Conservation (phyloP, 2,329 filamentous ascomycete species). For the Aspergillus sp. region DNA sequence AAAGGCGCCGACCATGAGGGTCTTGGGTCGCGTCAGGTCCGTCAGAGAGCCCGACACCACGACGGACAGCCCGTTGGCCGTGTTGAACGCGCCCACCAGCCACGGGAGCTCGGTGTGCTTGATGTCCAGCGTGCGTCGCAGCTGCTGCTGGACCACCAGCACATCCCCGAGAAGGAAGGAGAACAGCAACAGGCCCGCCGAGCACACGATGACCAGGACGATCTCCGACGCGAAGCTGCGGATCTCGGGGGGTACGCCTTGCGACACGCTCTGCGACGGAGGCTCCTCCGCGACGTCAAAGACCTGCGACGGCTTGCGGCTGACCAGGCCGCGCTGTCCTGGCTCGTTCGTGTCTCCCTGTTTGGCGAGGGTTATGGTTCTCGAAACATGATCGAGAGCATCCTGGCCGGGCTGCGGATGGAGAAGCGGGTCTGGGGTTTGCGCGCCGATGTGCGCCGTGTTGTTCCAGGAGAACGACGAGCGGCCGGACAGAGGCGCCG, state of each 20-base stretch:
- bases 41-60: slow-evolving; percentile 30
- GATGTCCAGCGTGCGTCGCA: slow-evolving; percentile 32
- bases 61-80: slow-evolving; percentile 36
- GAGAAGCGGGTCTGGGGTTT: slow-evolving; percentile 20
- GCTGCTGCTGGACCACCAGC: slow-evolving; percentile 29
- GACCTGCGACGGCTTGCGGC: slow-evolving; percentile 11
- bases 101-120: slow-evolving; percentile 33
- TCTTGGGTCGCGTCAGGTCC: slow-evolving; percentile 33
- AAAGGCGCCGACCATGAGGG: slow-evolving; percentile 36
- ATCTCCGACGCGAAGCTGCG: slow-evolving; percentile 32
- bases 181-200: slow-evolving; percentile 36
- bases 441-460: slow-evolving; percentile 12
- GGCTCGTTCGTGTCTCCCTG: slow-evolving; percentile 7
- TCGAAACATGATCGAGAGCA: slow-evolving; percentile 10
- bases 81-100: slow-evolving; percentile 35
- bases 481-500: neutral
- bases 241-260: slow-evolving; percentile 33
- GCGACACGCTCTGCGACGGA: slow-evolving; percentile 8
- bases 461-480: neutral
- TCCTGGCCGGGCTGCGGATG: slow-evolving; percentile 9
- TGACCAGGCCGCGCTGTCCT: slow-evolving; percentile 10
- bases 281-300: neutral
- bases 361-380: slow-evolving; percentile 8
- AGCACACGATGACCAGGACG: slow-evolving; percentile 34
- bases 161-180: slow-evolving; percentile 35